Conservation (phyloP, 768 basidiomycete genomes). For the Tricholoma terreum region DNA sequence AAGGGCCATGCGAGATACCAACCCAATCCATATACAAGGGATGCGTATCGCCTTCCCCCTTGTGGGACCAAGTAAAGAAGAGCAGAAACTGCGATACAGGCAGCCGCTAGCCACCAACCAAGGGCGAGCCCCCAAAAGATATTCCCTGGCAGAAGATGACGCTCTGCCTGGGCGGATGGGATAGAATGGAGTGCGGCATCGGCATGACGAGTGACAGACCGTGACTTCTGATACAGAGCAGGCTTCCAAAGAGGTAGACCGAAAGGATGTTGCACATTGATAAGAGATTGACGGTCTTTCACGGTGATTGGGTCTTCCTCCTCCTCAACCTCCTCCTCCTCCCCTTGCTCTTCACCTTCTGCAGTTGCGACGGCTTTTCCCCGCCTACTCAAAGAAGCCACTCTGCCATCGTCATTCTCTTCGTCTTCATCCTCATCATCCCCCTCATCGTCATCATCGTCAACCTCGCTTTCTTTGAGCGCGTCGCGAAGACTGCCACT, state of each 20-base stretch:
- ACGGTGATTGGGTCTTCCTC: constrained; percentile 91
- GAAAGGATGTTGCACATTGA: constrained; percentile 99
- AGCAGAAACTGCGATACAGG: constrained; percentile 64
- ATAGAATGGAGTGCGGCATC: constrained; percentile 91
- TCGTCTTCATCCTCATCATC: constrained; percentile 36
- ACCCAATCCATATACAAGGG: constrained; percentile 86
- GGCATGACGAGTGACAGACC: constrained; percentile 93
- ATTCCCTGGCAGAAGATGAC: constrained; percentile 92
- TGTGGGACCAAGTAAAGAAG: constrained; percentile 71
- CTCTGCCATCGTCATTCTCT: constrained; percentile 20
- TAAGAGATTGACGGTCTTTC: constrained; percentile 94
- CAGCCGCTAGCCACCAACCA: constrained; percentile 88
- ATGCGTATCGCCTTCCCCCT: constrained; percentile 81
- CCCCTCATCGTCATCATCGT: constrained; percentile 51
- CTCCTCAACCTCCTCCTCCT: constrained; percentile 47
- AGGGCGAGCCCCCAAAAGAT: constrained; percentile 88
- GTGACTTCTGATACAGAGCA: constrained; percentile 95
- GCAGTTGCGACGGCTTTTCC: constrained; percentile 44
- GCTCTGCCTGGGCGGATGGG: constrained; percentile 90
- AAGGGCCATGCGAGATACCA: constrained; percentile 99
- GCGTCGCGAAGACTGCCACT: constrained; percentile 48
- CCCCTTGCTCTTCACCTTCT: constrained; percentile 38
- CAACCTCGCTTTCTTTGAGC: constrained; percentile 24
- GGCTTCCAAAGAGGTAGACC: constrained; percentile 99
- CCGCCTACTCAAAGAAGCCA: constrained; percentile 22